Percentiles rank a stretch among this genome's conserved stretches.
Conservation (phyloP, 768 basidiomycete genomes). For the Suillus placidus region DNA sequence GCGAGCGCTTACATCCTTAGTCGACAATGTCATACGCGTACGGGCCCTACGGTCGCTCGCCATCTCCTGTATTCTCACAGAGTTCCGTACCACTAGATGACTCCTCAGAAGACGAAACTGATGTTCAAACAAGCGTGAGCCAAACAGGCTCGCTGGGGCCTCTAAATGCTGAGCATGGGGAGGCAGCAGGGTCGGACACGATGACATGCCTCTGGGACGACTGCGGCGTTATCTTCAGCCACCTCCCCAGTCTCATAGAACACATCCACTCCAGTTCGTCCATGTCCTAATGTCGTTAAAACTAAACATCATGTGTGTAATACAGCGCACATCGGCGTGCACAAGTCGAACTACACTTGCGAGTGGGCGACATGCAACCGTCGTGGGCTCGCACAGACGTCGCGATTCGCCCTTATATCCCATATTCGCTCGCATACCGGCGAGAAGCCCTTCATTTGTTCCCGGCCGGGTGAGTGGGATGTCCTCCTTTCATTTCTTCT, state of each 20-base stretch:
- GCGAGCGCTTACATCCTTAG: background rate
- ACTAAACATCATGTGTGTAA: background rate
- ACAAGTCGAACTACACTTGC: constrained; percentile 86
- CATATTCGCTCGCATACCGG: constrained; percentile 93
- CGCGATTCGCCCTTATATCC: constrained; percentile 86
- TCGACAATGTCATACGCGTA: constrained; percentile 26
- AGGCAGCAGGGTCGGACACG: constrained; percentile 46
- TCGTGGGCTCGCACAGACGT: constrained; percentile 81
- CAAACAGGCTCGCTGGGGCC: constrained; percentile 25
- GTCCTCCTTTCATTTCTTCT: background rate
- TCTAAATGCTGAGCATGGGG: constrained; percentile 23
- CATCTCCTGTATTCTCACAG: constrained; percentile 43
- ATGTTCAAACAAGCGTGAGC: constrained; percentile 15
- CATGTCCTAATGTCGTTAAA: background rate
- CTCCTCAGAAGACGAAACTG: constrained; percentile 31
- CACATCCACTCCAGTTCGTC: constrained; percentile 81
- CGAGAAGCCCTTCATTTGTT: constrained; percentile 89
- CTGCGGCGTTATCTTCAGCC: constrained; percentile 72
- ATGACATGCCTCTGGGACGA: constrained; percentile 85
- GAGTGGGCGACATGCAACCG: constrained; percentile 86
- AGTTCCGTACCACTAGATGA: constrained; percentile 31
- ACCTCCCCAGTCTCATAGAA: constrained; percentile 74
- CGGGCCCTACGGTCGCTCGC: constrained; percentile 42
- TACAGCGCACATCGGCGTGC: constrained; percentile 78
- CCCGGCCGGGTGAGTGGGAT: constrained; percentile 64